Conservation (phyloP, 2,329 filamentous ascomycete species). For the Colletotrichum aenigma region DNA sequence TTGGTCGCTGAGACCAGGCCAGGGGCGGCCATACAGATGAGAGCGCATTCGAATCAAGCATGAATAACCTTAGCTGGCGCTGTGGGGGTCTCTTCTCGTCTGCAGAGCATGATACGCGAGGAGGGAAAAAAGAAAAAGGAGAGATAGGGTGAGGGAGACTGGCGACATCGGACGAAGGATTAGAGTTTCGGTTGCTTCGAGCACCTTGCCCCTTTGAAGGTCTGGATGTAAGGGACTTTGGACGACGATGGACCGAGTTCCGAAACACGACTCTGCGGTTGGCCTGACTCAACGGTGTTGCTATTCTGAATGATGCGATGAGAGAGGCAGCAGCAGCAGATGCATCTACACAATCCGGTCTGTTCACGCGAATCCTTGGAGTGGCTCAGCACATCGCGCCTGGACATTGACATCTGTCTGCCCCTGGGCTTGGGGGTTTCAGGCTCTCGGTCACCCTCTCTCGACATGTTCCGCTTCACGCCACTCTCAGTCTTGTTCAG, state of each 20-base stretch:
- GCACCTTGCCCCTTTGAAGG: conserved; percentile 11
- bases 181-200: conserved; percentile 16
- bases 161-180: conserved; percentile 8
- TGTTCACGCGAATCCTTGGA: neutral
- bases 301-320: conserved; percentile 1
- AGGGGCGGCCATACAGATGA: neutral
- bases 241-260: conserved; percentile 18
- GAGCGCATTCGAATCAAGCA: conserved; percentile 2
- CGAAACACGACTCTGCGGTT: neutral
- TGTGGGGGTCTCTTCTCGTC: neutral
- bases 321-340: neutral
- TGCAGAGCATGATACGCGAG: neutral
- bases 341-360: neutral
- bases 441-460: neutral
- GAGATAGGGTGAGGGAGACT: neutral
- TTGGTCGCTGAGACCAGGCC: neutral
- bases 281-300: conserved; percentile 9
- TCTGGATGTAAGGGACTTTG: conserved; percentile 16
- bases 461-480: conserved; percentile 8
- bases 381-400: conserved; percentile 4
- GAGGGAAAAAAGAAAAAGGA: neutral
- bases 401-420: conserved; percentile 7
- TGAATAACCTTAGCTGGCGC: neutral
- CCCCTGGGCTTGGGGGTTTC: conserved; percentile 9
- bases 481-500: neutral